Evolutionary conservation across 305 asterid species (phyloP), one percentile per base, ranked within the genome.

Genomic region (Fraxinus sp.): DNA sequence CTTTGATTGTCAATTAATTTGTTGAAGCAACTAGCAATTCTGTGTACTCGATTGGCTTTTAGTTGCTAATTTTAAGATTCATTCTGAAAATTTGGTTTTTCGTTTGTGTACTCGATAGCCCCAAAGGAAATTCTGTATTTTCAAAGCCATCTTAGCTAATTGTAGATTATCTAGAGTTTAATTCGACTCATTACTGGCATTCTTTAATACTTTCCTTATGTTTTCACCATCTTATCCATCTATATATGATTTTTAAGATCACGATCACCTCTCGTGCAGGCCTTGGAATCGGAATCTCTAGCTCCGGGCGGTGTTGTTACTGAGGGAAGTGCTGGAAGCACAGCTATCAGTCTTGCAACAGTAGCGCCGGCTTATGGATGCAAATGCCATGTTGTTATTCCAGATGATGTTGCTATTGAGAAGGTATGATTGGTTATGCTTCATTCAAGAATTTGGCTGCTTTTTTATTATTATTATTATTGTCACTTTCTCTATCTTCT

Each of bases 241-340:
- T 52, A 16, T 52, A 49, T 49, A 16, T 52, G 64, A 52, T 5
- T n/a, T 26, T 64, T 3, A 2, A 30, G 13, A 78, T 80, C 37
- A 68, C 37, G 1, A 1, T 13, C 18, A 10, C 74, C 9, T 78
- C 66, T 49, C 82, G 36, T 72, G 4, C 86, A 95, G 99, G 97
- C 99, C 78, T 79, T 95, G 83, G 93, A 93, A 86, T 90, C 95
- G 9, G 96, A 96, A 88, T 89, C 87, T 62, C 91, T 95, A 73
- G 85, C 89, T 80, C 94, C 91, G 70, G 97, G 98, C 3, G 98
- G 99, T 26, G 91, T 94, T 79, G 93, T 95, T 76, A 94, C 97
- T 13, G 98, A 95, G 91, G 99, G 99, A 76, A 95, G 98, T 86
- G 98, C 99, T 37, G 99, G 99, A 84, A 95, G 99, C 92, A 93